Percentiles rank a stretch among this genome's conserved stretches.
These are phyloP conservation scores for Gomphus bonarii DNA, from an alignment of 1,284 basidiomycete genomes.

Conservation along the genomic window DNA sequence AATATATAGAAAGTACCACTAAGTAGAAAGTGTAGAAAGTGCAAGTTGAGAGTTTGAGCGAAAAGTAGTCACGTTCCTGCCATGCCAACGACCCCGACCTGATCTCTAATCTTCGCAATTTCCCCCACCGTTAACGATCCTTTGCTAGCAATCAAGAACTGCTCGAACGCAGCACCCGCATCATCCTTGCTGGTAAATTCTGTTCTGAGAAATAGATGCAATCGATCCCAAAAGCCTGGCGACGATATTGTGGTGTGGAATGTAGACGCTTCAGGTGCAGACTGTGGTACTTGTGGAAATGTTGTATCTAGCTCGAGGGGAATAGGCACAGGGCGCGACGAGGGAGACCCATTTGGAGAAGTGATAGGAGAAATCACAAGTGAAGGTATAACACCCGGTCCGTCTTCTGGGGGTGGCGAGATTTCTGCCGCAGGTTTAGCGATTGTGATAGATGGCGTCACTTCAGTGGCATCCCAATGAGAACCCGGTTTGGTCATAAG, in stretches of 20 bases:
- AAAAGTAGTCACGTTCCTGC: conserved; percentile 47
- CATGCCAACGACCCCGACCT: conserved; percentile 70
- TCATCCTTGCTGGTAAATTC: conserved; percentile 49
- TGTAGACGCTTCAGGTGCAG: conserved; percentile 33
- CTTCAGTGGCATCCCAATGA: conserved; percentile 49
- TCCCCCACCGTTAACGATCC: conserved; percentile 57
- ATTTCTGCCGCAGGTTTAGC: conserved; percentile 8
- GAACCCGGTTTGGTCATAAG: conserved; percentile 74
- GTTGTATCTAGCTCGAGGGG: conserved; percentile 50
- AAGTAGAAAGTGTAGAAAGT: background rate
- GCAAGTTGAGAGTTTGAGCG: background rate
- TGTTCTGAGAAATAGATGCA: conserved; percentile 54
- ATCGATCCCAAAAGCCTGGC: conserved; percentile 66
- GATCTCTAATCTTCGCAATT: conserved; percentile 71
- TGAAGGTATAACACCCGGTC: conserved; percentile 39
- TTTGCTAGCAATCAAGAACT: conserved; percentile 66
- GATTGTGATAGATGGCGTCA: conserved; percentile 14
- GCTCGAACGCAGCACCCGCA: conserved; percentile 55
- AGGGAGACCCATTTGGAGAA: conserved; percentile 24
- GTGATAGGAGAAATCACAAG: conserved; percentile 69
- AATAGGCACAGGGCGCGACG: conserved; percentile 46
- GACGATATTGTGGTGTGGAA: conserved; percentile 63
- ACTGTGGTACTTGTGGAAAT: conserved; percentile 31
- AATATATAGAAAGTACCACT: background rate
- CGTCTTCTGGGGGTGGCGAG: conserved; percentile 11